A percentile compares a stretch with the other conserved stretches of the same genome.
Evolutionary conservation across 768 basidiomycete genomes (phyloP).

Genomic region (Tricholoma hemisulphureum): DNA sequence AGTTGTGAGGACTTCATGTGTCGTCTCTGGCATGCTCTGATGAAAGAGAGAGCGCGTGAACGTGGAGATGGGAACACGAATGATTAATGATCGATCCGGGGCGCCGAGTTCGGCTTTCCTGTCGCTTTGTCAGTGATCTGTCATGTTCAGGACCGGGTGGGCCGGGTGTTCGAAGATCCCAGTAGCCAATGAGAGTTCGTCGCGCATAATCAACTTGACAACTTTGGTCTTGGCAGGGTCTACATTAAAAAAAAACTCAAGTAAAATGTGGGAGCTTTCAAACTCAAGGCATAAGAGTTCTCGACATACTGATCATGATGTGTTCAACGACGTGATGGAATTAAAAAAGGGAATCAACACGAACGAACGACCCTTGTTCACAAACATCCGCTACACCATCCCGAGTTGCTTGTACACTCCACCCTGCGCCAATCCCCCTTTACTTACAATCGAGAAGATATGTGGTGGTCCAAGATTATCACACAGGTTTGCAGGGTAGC

Average conservation of each 20-base stretch:
- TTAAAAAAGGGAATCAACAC: not conserved
- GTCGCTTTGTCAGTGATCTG: not conserved
- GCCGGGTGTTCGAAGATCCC: no score
- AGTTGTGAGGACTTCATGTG: slow-evolving; percentile 48
- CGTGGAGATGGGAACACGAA: not conserved
- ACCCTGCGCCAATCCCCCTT: not conserved
- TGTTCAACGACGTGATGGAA: not conserved
- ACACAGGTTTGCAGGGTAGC: slow-evolving; percentile 85
- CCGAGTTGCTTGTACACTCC: no score
- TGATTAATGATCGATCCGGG: not conserved
- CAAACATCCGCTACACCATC: not conserved
- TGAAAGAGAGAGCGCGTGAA: slow-evolving; percentile 4
- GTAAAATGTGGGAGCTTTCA: no score
- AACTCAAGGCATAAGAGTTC: no score
- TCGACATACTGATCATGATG: not conserved
- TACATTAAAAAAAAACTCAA: no score
- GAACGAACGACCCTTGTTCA: not conserved
- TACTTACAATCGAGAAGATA: not conserved
- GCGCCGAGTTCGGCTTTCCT: not conserved
- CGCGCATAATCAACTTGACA: no score
- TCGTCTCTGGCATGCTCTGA: slow-evolving; percentile 15
- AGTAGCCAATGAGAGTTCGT: no score
- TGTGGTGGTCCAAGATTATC: slow-evolving; percentile 21
- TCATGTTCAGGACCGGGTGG: no score
- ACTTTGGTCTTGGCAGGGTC: not conserved